Evolutionary conservation across 192 early-diverging fungal genomes (phyloP), one percentile per base, ranked within the genome.

Genomic region (Entophlyctis helioformis): DNA sequence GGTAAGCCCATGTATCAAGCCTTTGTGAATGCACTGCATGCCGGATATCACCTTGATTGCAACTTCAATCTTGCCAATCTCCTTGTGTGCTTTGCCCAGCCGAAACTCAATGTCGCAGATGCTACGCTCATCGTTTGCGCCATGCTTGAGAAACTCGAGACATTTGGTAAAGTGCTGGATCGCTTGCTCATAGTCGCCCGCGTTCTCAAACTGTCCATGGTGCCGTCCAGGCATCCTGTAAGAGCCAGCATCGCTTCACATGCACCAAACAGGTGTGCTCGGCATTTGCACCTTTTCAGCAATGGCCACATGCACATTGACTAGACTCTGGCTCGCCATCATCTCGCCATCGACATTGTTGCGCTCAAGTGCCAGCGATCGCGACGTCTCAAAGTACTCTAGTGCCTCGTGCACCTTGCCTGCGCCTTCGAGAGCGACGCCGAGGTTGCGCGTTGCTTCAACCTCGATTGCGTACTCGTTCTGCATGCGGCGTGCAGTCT

Each of bases 361-460:
- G 9, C 37, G 38, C 19, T 58, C 48, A 3, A 25, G 22, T 1
- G 64, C 57, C 7, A 72, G 36, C 15, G 7, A 21, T 34, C 62
- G 48, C 19, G 57, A 50, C 25, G 45, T 42, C n/a, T 61, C 69
- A 41, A 62, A 72, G 33, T 55, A 26, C 11, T 57, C 50, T 3
- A 60, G 22, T 10, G 69, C 63, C 28, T 72, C 64, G 1, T 52
- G 36, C n/a, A 33, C 38, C 7, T 60, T 24, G 7, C 54, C 62
- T 69, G 12, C 24, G 20, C 33, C 48, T 33, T 64, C 56, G 13
- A 66, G 36, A 6, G 45, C 63, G 24, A 24, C 9, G 6, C 59
- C 69, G 2, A 66, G 26, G 41, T 61, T 64, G 11, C 58, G 35
- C 3, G 57, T 47, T 12, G 64, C 60, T 39, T 72, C 64, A 33